Conservation (phyloP, 768 basidiomycete species). For the Pulveroboletus frians region DNA sequence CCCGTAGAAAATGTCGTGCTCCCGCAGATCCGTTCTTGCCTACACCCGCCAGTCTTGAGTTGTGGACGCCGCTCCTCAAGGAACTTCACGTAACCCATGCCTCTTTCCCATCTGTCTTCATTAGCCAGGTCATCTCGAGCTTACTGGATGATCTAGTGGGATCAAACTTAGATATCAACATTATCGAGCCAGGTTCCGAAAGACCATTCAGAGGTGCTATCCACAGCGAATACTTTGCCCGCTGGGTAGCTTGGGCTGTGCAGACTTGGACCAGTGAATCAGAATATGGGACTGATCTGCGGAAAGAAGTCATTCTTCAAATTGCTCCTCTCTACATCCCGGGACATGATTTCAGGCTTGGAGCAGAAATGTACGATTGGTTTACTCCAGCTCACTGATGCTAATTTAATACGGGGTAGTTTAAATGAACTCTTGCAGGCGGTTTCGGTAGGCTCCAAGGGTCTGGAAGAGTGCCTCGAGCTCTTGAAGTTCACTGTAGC, state of each 20-base stretch:
- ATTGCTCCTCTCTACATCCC: conserved; percentile 50
- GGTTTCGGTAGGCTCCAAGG: conserved; percentile 16
- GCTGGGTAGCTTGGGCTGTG: conserved; percentile 65
- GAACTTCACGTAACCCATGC: conserved; percentile 55
- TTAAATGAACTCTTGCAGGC: conserved; percentile 18
- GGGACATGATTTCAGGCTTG: conserved; percentile 20
- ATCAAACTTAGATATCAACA: conserved; percentile 11
- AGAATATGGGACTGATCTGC: conserved; percentile 36
- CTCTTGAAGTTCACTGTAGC: conserved; percentile 11
- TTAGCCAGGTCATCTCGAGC: conserved; percentile 39
- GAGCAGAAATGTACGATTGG: conserved; percentile 32
- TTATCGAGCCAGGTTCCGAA: conserved; percentile 17
- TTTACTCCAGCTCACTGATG: neutral
- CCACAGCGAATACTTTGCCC: conserved; percentile 56
- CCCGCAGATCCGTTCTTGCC: conserved; percentile 43
- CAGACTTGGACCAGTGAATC: conserved; percentile 35
- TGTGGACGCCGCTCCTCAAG: conserved; percentile 64
- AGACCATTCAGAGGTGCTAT: conserved; percentile 34
- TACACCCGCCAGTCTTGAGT: conserved; percentile 43
- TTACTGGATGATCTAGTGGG: conserved; percentile 23
- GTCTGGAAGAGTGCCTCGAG: conserved; percentile 16
- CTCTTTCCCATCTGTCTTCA: conserved; percentile 47
- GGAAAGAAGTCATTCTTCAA: conserved; percentile 40
- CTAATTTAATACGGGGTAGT: conserved; percentile 15
- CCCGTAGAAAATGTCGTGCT: conserved; percentile 50